Percentiles rank a stretch among this genome's conserved stretches.
Conservation (phyloP, 2,329 filamentous ascomycete species). For the Fusarium palustre region DNA sequence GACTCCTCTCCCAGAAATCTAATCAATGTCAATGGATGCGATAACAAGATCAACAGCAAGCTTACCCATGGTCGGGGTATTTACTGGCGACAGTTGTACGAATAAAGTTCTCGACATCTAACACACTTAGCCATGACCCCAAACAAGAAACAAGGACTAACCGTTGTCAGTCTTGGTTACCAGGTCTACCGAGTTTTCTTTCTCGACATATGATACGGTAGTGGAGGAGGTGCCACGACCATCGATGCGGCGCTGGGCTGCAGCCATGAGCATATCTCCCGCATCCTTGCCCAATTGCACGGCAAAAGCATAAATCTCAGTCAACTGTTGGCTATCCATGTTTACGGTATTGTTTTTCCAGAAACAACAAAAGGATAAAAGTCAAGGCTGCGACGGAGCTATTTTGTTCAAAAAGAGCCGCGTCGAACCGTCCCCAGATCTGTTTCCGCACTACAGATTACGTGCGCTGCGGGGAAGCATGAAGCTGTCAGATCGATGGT, state of each 20-base stretch:
- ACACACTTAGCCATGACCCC: constrained; percentile 6
- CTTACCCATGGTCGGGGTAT: constrained; percentile 76
- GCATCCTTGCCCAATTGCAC: constrained; percentile 77
- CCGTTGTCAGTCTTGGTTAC: constrained; percentile 82
- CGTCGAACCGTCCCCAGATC: constrained; percentile 33
- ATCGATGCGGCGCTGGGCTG: constrained; percentile 56
- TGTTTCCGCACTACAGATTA: constrained; percentile 31
- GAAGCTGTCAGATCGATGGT: constrained; percentile 13
- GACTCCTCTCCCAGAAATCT: constrained; percentile 83
- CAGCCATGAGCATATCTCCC: constrained; percentile 73
- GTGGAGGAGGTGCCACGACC: constrained; percentile 34
- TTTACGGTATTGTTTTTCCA: constrained; percentile 28
- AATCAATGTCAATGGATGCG: neutral
- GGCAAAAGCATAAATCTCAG: constrained; percentile 77
- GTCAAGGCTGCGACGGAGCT: neutral
- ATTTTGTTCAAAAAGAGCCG: constrained; percentile 37
- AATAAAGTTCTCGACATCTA: constrained; percentile 80
- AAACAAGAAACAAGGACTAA: constrained; percentile 47
- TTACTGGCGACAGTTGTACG: constrained; percentile 66
- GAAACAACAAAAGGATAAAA: constrained; percentile 4
- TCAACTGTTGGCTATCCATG: constrained; percentile 62
- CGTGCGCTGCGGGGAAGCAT: constrained; percentile 38
- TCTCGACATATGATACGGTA: constrained; percentile 61
- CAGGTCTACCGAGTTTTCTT: constrained; percentile 81
- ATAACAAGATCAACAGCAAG: neutral